phyloP scores from a whole-genome alignment of 2,329 filamentous ascomycete species.

The Colletotrichum salicis region DNA sequence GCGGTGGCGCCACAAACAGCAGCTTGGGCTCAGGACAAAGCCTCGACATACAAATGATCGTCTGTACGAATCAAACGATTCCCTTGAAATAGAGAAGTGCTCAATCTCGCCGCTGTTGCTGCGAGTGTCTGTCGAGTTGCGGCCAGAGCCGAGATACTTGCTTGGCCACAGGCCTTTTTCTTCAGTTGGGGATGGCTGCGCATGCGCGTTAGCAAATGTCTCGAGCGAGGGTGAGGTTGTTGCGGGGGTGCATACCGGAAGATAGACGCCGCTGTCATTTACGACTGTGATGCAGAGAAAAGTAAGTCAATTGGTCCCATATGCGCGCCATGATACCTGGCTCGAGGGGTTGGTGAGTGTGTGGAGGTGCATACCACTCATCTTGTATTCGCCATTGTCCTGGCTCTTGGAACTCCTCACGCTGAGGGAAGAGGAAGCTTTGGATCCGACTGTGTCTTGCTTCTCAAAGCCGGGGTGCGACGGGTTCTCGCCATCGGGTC shows the following conservation, averaged over 20 bases:
- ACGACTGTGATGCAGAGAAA: constrained; percentile 71
- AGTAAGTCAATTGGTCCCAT: constrained; percentile 43
- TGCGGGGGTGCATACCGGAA: constrained; percentile 73
- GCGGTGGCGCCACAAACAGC: background rate
- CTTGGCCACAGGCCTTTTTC: constrained; percentile 83
- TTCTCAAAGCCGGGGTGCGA: constrained; percentile 67
- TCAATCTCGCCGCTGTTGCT: constrained; percentile 82
- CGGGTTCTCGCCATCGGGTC: constrained; percentile 54
- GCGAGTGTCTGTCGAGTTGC: constrained; percentile 64
- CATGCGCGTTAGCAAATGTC: constrained; percentile 39
- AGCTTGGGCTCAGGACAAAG: background rate
- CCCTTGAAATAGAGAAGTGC: constrained; percentile 92
- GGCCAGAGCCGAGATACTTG: constrained; percentile 58
- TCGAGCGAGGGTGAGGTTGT: constrained; percentile 29
- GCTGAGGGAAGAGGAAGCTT: constrained; percentile 70
- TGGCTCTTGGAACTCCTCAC: constrained; percentile 69
- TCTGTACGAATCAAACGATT: constrained; percentile 96
- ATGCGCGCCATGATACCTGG: constrained; percentile 1
- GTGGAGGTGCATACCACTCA: constrained; percentile 72
- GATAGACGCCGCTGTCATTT: constrained; percentile 93
- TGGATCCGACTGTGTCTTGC: constrained; percentile 71
- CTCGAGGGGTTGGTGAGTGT: background rate
- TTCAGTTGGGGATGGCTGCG: constrained; percentile 86
- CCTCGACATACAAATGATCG: constrained; percentile 85
- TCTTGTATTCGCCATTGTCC: constrained; percentile 79